phyloP scores from a whole-genome alignment of 1,284 basidiomycete genomes.

The Pholiota adiposa region DNA sequence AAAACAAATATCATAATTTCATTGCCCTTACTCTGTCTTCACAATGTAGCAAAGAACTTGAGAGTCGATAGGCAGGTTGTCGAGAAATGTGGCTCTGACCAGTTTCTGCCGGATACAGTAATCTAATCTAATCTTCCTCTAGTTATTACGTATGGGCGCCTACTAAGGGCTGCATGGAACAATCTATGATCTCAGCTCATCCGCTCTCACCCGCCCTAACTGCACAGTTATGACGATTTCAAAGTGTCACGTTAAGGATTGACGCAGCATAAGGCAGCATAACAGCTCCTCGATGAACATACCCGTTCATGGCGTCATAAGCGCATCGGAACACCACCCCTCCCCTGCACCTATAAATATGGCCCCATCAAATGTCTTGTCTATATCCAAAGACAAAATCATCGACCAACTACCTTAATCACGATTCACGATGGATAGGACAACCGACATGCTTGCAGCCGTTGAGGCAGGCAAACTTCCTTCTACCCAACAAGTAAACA shows the following conservation, averaged over 20 bases:
- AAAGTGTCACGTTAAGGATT: background rate
- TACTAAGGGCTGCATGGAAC: no score
- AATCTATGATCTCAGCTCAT: no score
- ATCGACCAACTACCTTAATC: background rate
- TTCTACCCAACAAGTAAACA: slow-evolving; percentile 54
- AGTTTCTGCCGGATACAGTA: no score
- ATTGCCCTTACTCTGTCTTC: no score
- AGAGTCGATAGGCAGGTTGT: no score
- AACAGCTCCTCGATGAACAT: background rate
- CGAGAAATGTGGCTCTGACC: no score
- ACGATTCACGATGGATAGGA: slow-evolving; percentile 53
- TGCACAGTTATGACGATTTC: background rate
- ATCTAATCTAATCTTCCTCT: no score
- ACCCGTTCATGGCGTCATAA: slow-evolving; percentile 1
- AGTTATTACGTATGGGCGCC: no score
- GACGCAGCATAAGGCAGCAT: background rate
- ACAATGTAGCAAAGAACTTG: no score
- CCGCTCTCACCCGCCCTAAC: background rate
- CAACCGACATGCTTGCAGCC: slow-evolving; percentile 61
- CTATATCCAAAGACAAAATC: background rate
- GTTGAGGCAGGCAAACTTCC: slow-evolving; percentile 70
- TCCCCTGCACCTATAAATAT: background rate
- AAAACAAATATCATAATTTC: no score
- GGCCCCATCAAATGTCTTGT: background rate
- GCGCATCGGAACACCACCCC: background rate